Evolutionary conservation across 2,329 filamentous ascomycete species (phyloP).

Genomic region (Xylariaceae sp.): DNA sequence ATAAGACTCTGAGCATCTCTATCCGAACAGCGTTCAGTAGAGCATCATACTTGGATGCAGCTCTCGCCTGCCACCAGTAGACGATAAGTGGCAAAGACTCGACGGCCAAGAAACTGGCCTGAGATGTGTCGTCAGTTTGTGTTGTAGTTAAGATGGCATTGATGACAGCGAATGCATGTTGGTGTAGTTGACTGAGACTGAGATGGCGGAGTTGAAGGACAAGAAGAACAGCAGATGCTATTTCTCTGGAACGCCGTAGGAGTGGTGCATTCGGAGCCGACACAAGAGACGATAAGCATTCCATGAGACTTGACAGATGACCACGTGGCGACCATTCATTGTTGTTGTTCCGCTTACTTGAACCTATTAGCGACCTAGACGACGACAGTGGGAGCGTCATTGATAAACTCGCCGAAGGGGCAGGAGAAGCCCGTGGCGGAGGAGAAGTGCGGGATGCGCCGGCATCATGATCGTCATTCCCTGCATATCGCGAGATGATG

Average conservation of each 20-base stretch:
- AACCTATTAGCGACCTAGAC: slow-evolving; percentile 27
- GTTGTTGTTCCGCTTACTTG: slow-evolving; percentile 20
- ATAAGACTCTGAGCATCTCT: slow-evolving; percentile 70
- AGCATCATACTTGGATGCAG: slow-evolving; percentile 51
- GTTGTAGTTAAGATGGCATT: slow-evolving; percentile 64
- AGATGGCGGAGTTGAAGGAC: slow-evolving; percentile 57
- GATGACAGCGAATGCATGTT: slow-evolving; percentile 68
- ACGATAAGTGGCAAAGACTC: slow-evolving; percentile 66
- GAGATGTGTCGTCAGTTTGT: slow-evolving; percentile 61
- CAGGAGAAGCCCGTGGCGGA: slow-evolving; percentile 42
- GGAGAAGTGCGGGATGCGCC: slow-evolving; percentile 43
- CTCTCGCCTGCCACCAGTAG: slow-evolving; percentile 72
- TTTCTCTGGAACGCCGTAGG: slow-evolving; percentile 46
- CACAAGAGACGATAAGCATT: slow-evolving; percentile 60
- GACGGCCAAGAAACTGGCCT: slow-evolving; percentile 55
- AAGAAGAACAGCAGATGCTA: slow-evolving; percentile 53
- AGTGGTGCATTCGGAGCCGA: slow-evolving; percentile 64
- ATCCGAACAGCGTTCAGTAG: slow-evolving; percentile 62
- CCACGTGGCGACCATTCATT: slow-evolving; percentile 31
- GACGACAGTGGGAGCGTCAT: slow-evolving; percentile 30
- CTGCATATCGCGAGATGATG: slow-evolving; percentile 51
- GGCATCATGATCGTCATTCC: slow-evolving; percentile 36
- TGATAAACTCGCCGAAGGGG: slow-evolving; percentile 34
- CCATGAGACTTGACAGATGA: slow-evolving; percentile 51
- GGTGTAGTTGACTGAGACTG: slow-evolving; percentile 59